These are phyloP conservation scores for Neurospora sp. DNA, from an alignment of 495 filamentous ascomycete genomes.

Conservation along the genomic window DNA sequence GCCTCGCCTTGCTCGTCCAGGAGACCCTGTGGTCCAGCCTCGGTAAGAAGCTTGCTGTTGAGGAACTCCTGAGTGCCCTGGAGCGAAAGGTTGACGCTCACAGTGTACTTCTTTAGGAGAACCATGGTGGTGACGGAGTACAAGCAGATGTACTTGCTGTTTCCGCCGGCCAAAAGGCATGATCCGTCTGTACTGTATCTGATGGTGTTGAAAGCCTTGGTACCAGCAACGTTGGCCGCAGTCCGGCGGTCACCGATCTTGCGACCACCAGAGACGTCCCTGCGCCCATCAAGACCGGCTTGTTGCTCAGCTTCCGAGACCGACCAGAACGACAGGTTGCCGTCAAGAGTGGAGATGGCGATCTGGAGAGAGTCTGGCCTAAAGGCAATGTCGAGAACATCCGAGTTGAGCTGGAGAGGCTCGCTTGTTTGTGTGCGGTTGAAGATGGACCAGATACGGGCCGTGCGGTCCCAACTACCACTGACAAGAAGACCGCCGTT, in stretches of 20 bases:
- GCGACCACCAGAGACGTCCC: conserved; percentile 87
- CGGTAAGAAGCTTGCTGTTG: conserved; percentile 82
- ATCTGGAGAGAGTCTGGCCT: conserved; percentile 85
- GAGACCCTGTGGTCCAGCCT: conserved; percentile 73
- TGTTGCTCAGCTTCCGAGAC: conserved; percentile 77
- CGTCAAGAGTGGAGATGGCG: conserved; percentile 85
- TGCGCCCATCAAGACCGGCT: conserved; percentile 71
- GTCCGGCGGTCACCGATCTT: conserved; percentile 77
- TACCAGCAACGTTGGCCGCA: conserved; percentile 80
- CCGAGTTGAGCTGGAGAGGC: conserved; percentile 79
- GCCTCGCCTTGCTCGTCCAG: conserved; percentile 81
- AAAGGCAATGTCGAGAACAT: conserved; percentile 79
- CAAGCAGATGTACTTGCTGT: conserved; percentile 95
- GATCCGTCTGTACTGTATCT: conserved; percentile 84
- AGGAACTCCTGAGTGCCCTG: conserved; percentile 95
- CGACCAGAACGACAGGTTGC: conserved; percentile 91
- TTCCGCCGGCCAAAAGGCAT: conserved; percentile 81
- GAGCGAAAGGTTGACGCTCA: conserved; percentile 84
- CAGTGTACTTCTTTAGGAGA: conserved; percentile 87
- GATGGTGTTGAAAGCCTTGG: conserved; percentile 80
- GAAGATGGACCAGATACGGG: conserved; percentile 92
- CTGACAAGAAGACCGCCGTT: conserved; percentile 74
- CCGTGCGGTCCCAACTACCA: conserved; percentile 92
- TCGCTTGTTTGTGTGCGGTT: conserved; percentile 88
- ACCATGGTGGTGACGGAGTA: conserved; percentile 85